These are phyloP conservation scores for Chimonanthus salicifolius DNA, from an alignment of 164 flowering plant species.

Conservation along the genomic window DNA sequence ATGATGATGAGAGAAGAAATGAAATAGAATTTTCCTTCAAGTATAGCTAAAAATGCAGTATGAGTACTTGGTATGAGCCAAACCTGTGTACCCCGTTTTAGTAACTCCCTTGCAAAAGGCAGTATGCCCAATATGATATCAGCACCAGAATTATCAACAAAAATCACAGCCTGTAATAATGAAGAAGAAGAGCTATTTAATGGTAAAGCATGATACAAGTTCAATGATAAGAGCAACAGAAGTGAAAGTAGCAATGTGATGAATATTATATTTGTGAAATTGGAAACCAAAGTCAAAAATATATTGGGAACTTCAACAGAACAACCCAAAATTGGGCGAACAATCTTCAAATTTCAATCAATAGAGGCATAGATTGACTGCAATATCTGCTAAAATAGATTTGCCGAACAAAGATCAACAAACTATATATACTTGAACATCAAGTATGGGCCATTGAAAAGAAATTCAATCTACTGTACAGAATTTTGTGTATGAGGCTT, in stretches of 20 bases:
- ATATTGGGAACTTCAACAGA: neutral
- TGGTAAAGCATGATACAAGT: neutral
- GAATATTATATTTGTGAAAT: neutral
- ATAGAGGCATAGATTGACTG: neutral
- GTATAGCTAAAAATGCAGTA: no score
- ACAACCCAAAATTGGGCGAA: neutral
- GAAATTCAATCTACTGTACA: neutral
- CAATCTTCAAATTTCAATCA: neutral
- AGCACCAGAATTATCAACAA: slow-evolving; percentile 98
- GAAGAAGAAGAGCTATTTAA: slow-evolving; percentile 14
- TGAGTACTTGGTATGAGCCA: neutral
- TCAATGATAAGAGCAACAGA: neutral
- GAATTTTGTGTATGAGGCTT: neutral
- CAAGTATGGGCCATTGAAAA: neutral
- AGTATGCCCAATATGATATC: slow-evolving; percentile 91
- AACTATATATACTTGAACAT: neutral
- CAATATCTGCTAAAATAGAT: neutral
- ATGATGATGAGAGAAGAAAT: neutral
- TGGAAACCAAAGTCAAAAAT: neutral
- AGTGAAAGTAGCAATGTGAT: neutral
- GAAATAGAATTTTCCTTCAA: neutral
- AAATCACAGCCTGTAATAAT: slow-evolving; percentile 58
- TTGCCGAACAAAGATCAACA: neutral
- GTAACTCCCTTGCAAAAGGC: slow-evolving; percentile 94
- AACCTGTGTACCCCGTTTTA: slow-evolving; percentile 83